Conservation (phyloP, 495 filamentous ascomycete species). For the Pseudoneurospora amorphoporcata region DNA sequence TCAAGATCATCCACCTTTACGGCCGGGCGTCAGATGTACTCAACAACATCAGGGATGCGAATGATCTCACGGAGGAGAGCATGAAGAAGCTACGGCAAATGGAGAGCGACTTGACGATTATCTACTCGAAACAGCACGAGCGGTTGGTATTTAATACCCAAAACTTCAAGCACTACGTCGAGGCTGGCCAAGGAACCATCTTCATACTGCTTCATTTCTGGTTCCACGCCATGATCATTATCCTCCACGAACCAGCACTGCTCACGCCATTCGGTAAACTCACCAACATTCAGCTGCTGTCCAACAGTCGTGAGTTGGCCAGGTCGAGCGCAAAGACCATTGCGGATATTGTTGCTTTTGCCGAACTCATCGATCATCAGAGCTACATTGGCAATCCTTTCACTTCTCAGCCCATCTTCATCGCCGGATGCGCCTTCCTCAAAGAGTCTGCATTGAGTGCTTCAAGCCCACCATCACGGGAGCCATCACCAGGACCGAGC, state of each 20-base stretch:
- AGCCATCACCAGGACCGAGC: slow-evolving; percentile 31
- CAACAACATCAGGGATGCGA: slow-evolving; percentile 67
- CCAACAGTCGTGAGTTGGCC: slow-evolving; percentile 68
- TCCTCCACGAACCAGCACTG: slow-evolving; percentile 73
- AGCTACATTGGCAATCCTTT: slow-evolving; percentile 80
- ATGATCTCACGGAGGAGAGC: slow-evolving; percentile 64
- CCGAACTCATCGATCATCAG: slow-evolving; percentile 67
- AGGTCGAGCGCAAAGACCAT: slow-evolving; percentile 88
- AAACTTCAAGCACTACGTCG: slow-evolving; percentile 70
- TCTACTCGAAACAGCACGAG: slow-evolving; percentile 63
- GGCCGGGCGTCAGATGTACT: slow-evolving; percentile 72
- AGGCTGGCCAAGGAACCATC: slow-evolving; percentile 65
- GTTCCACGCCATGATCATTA: slow-evolving; percentile 79
- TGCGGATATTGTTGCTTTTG: slow-evolving; percentile 71
- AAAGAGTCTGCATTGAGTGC: slow-evolving; percentile 61
- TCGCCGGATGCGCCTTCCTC: slow-evolving; percentile 77
- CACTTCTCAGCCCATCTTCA: slow-evolving; percentile 82
- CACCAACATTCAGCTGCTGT: slow-evolving; percentile 52
- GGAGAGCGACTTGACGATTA: slow-evolving; percentile 67
- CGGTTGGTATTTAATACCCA: slow-evolving; percentile 67
- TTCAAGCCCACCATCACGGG: slow-evolving; percentile 46
- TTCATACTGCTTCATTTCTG: slow-evolving; percentile 86
- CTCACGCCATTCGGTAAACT: slow-evolving; percentile 64
- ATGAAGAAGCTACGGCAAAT: slow-evolving; percentile 56
- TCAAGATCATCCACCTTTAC: slow-evolving; percentile 75